These are phyloP conservation scores for Coniochaeta prunicola DNA, from an alignment of 2,329 filamentous ascomycete species.

Conservation along the genomic window DNA sequence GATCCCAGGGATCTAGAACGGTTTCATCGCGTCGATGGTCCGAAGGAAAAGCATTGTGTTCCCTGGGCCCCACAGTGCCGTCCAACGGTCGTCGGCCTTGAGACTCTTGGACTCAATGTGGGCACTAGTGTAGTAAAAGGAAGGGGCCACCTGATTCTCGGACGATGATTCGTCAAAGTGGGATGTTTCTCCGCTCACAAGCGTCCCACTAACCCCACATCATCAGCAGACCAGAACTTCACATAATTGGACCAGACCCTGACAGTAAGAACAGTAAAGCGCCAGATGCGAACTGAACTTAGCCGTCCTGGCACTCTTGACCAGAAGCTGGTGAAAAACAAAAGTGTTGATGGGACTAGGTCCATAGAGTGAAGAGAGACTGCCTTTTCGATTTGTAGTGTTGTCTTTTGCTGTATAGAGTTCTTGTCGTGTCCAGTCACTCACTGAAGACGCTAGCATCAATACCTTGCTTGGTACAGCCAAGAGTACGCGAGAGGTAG, in stretches of 20 bases:
- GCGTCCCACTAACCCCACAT: not conserved
- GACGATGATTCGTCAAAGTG: not conserved
- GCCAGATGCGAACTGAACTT: not conserved
- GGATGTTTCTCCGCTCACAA: not conserved
- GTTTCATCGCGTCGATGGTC: not conserved
- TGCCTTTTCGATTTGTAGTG: too few species aligned
- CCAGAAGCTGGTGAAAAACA: not conserved
- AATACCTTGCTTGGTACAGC: too few species aligned
- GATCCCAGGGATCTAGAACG: not conserved
- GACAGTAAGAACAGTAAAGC: not conserved
- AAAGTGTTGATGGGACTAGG: too few species aligned
- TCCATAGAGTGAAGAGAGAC: too few species aligned
- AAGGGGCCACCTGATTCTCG: not conserved
- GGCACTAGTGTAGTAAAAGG: not conserved
- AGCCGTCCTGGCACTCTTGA: not conserved
- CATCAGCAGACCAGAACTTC: slow-evolving; percentile 1
- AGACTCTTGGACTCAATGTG: not conserved
- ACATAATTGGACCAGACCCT: not conserved
- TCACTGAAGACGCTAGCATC: too few species aligned
- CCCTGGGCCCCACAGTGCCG: not conserved
- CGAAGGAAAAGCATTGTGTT: not conserved
- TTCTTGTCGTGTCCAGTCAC: too few species aligned
- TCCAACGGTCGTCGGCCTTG: not conserved
- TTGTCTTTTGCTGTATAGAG: too few species aligned
- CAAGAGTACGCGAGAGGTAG: not conserved